phyloP scores from a whole-genome alignment of 192 early-diverging fungal species.

The Lobosporangium transversale region DNA sequence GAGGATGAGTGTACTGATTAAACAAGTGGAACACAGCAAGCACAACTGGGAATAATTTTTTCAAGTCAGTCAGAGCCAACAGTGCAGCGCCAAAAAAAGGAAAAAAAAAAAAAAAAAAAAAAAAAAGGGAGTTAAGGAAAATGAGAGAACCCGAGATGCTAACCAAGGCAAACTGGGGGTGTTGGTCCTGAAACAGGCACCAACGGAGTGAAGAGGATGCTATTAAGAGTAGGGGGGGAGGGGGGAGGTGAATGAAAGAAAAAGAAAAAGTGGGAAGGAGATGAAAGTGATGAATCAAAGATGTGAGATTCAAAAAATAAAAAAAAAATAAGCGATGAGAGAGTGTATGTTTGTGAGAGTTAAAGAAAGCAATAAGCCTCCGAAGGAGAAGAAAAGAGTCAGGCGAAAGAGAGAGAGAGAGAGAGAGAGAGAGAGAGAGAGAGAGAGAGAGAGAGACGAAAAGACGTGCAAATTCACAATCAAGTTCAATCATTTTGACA shows the following conservation, averaged over 20 bases:
- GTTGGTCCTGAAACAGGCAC: slow-evolving; percentile 52
- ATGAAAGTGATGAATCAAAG: background rate
- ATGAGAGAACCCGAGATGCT: slow-evolving; percentile 39
- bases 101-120: slow-evolving; percentile 1
- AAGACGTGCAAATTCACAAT: too few relatives aligned
- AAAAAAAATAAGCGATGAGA: slow-evolving; percentile 1
- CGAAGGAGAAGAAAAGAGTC: slow-evolving; percentile 4
- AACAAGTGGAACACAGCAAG: too few relatives aligned
- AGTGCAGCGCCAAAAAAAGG: too few relatives aligned
- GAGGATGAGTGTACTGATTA: too few relatives aligned
- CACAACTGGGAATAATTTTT: too few relatives aligned
- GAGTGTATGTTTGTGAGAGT: background rate
- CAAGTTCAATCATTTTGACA: too few relatives aligned
- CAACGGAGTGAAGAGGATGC: slow-evolving; percentile 17
- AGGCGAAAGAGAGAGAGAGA: background rate
- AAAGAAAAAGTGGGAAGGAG: background rate
- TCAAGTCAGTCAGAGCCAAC: too few relatives aligned
- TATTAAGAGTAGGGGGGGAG: background rate
- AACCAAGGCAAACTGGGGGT: slow-evolving; percentile 35
- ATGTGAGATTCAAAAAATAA: background rate
- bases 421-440: slow-evolving; percentile 2
- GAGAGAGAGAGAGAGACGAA: slow-evolving; percentile 1
- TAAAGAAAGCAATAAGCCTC: too few relatives aligned
- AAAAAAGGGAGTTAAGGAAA: slow-evolving; percentile 22
- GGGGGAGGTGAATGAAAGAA: slow-evolving; percentile 8